These are phyloP conservation scores for Fraxinus quadrangulata DNA, from an alignment of 257 asterid genomes.

Conservation along the genomic window DNA sequence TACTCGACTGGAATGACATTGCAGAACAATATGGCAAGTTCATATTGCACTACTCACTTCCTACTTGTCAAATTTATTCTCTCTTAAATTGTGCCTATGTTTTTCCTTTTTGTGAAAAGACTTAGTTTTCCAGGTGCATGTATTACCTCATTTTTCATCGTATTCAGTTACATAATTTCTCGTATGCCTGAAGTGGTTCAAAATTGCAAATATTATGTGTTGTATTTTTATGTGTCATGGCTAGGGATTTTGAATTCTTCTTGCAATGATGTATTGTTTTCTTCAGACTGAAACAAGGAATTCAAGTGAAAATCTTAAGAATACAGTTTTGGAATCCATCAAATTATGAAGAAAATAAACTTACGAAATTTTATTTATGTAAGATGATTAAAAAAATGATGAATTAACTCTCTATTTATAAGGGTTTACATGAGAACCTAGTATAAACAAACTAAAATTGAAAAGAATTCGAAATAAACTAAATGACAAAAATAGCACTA, in stretches of 20 bases:
- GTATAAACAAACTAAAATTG: no score
- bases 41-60: slow-evolving; percentile 17
- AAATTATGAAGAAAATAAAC: no score
- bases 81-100: not conserved
- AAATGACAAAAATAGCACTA: no score
- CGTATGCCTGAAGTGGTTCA: not conserved
- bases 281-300: no score
- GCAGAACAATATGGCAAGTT: slow-evolving; percentile 74
- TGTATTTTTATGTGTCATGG: not conserved
- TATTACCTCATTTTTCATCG: slow-evolving; percentile 7
- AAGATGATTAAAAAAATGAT: no score
- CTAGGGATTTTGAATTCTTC: not conserved
- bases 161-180: not conserved
- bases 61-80: not conserved
- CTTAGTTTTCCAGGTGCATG: not conserved
- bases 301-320: no score
- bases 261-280: not conserved
- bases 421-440: no score
- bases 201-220: not conserved
- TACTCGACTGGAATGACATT: slow-evolving; percentile 92
- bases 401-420: no score
- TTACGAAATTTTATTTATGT: no score
- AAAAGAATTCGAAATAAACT: no score
- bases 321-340: no score
- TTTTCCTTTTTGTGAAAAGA: not conserved